Base-by-base conservation (phyloP, 2,329 filamentous ascomycete genomes). In the Zymoseptoria brevis region DNA sequence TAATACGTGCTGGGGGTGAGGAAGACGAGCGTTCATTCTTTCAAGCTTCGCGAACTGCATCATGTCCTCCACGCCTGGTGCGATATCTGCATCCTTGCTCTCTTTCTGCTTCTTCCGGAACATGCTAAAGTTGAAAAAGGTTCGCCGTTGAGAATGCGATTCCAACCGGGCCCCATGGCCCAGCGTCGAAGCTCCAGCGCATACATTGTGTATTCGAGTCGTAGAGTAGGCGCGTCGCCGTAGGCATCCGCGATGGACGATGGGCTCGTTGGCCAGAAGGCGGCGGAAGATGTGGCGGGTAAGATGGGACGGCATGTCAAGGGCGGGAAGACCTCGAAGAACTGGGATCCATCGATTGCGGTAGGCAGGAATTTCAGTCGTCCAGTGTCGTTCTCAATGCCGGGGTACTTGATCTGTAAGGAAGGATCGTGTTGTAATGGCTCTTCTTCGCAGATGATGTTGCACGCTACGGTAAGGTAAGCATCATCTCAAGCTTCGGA, bases 1-100 rank as follows among this genome's bases (percentile, higher is more conserved):
- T 0, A 83, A 74, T 2, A 96, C 76, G 35, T 88, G 83, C n/a
- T 79, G 72, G 2, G 79, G 76, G 0, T 82, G 73, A 16, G 89
- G 90, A 8, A 84, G 81, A 35, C 90, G 83, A 41, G 85, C 78
- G 55, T 82, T 80, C 58, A 88, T 81, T 55, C 82, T 79, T 65
- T 86, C 76, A 61, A 84, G 82, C 65, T 83, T 83, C 56, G 82
- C 78, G 72, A 90, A 82, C 60, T 88, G 82, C 67, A 88, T 81
- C 76, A 96, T 83, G 16, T 81, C 82, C 64, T 85, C 83, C 68
- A 91, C 83, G 56, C 90, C 91, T 0, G 84, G 87, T 68, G 85
- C 88, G 61, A 86, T 77, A 66, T 85, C 80, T 55, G 85, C 79
- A 21, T 83, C 79, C 71, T 84, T 86, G 50, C 85, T 74, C 58